Conservation (phyloP, 2,329 filamentous ascomycete species). For the Paracamarosporium sp. region DNA sequence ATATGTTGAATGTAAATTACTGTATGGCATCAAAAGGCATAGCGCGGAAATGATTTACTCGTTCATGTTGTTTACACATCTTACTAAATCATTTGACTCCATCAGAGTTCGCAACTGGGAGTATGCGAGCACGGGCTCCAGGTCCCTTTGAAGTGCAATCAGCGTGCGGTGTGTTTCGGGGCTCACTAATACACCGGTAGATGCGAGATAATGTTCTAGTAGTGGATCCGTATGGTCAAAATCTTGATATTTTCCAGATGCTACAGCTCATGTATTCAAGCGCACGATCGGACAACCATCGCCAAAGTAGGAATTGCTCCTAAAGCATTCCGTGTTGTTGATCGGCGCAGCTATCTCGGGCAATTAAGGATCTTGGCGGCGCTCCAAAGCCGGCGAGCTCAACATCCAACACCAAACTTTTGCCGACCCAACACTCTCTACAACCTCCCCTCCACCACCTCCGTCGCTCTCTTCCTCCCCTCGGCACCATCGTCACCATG, state of each 20-base stretch:
- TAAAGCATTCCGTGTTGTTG: neutral
- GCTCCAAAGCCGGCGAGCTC: conserved; percentile 1
- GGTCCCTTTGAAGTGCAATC: too few relatives aligned
- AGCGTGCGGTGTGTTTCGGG: too few relatives aligned
- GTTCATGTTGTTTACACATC: neutral
- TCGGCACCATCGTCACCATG: conserved; percentile 39
- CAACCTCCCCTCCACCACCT: conserved; percentile 25
- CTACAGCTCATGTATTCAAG: neutral
- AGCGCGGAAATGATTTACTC: neutral
- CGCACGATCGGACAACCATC: too few relatives aligned
- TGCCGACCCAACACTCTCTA: conserved; percentile 25
- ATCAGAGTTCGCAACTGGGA: too few relatives aligned
- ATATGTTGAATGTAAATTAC: neutral
- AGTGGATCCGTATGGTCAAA: too few relatives aligned
- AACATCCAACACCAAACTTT: conserved; percentile 23
- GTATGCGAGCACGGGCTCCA: too few relatives aligned
- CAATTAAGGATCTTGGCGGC: neutral
- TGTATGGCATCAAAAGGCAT: conserved; percentile 3
- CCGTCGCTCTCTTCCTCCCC: conserved; percentile 21
- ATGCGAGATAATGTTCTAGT: too few relatives aligned
- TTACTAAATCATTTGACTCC: too few relatives aligned
- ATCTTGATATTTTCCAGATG: too few relatives aligned
- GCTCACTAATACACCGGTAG: too few relatives aligned
- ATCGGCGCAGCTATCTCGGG: neutral
- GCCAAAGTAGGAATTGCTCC: neutral